These are phyloP conservation scores for Calonectria pseudoreteaudii DNA, from an alignment of 2,329 filamentous ascomycete genomes.

Conservation along the genomic window DNA sequence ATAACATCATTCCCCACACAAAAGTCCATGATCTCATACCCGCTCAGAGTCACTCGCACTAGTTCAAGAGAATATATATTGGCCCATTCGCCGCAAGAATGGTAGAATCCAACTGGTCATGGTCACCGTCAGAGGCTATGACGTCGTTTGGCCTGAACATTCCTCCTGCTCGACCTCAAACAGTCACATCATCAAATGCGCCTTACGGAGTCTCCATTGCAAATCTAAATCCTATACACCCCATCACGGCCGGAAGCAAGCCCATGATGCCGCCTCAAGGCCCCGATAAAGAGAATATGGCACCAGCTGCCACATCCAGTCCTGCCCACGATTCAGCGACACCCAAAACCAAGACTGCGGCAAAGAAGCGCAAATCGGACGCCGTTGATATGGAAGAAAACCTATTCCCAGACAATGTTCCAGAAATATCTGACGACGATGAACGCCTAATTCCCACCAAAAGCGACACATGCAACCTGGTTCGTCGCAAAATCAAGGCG, in stretches of 20 bases:
- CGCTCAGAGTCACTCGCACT: background rate
- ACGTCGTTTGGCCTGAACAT: background rate
- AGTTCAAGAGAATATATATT: background rate
- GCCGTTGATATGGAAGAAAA: constrained; percentile 25
- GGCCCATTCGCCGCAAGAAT: background rate
- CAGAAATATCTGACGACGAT: constrained; percentile 36
- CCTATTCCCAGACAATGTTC: constrained; percentile 34
- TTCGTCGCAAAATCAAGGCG: constrained; percentile 39
- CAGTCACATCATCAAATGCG: background rate
- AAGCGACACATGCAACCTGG: constrained; percentile 39
- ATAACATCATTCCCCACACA: background rate
- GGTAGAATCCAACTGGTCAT: constrained; percentile 12
- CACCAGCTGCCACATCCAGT: background rate
- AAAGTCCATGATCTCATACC: background rate
- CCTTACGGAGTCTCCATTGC: background rate
- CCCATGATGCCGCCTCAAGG: background rate
- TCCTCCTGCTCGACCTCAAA: background rate
- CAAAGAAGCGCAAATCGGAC: constrained; percentile 41
- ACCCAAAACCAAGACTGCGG: background rate
- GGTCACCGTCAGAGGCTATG: constrained; percentile 5
- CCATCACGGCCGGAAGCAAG: background rate
- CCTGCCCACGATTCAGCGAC: background rate
- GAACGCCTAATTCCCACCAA: constrained; percentile 21
- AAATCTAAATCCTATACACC: background rate
- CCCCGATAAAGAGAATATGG: constrained; percentile 6